phyloP scores from a whole-genome alignment of 768 basidiomycete species.

The Tephrocybe sp. region DNA sequence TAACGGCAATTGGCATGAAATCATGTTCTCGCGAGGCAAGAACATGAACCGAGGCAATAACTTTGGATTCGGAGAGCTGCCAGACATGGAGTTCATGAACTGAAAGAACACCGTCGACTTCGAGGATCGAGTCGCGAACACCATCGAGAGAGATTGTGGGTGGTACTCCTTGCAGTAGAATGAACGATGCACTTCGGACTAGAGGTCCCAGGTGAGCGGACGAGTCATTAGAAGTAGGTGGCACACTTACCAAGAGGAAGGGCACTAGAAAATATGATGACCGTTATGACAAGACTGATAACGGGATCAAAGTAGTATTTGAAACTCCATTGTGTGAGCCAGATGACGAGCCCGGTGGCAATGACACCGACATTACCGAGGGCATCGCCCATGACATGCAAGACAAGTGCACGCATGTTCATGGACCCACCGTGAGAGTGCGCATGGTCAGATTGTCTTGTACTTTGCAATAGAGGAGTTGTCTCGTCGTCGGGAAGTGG shows the following conservation, averaged over 20 bases:
- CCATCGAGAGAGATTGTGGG: constrained; percentile 87
- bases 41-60: constrained; percentile 96
- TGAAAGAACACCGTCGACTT: constrained; percentile 82
- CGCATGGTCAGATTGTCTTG: too few species aligned
- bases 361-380: constrained; percentile 98
- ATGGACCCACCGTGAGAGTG: constrained; percentile 74
- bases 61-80: constrained; percentile 94
- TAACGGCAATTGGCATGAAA: constrained; percentile 87
- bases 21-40: constrained; percentile 78
- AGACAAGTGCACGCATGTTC: constrained; percentile 96
- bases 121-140: constrained; percentile 78
- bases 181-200: constrained; percentile 92
- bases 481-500: too few species aligned
- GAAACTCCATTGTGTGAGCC: constrained; percentile 82
- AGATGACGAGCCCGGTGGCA: constrained; percentile 91
- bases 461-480: constrained; percentile 44
- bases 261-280: constrained; percentile 96
- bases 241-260: constrained; percentile 73
- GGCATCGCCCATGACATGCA: constrained; percentile 96
- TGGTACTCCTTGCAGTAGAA: constrained; percentile 93
- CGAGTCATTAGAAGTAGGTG: not conserved
- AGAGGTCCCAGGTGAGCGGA: constrained; percentile 1
- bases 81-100: constrained; percentile 96
- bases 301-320: constrained; percentile 92
- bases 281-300: constrained; percentile 91